Percentiles rank a stretch among this genome's conserved stretches.
Evolutionary conservation across 2,329 filamentous ascomycete species (phyloP).

Genomic region (Curvularia lunata): DNA sequence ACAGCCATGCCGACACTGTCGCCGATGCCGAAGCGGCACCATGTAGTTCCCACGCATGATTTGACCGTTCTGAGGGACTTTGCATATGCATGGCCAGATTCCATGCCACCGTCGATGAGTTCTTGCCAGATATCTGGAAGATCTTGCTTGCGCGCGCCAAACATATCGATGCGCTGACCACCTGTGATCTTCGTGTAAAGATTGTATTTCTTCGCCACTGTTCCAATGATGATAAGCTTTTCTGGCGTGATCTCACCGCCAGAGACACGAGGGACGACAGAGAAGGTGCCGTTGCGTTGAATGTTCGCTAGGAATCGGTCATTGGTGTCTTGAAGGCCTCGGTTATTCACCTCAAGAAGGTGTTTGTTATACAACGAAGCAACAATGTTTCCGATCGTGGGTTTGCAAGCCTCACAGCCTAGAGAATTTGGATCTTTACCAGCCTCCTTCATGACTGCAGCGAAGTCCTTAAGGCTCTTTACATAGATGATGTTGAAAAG

Average conservation of each 20-base stretch:
- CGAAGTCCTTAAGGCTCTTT: conserved; percentile 74
- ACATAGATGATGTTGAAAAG: conserved; percentile 90
- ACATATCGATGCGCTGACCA: conserved; percentile 91
- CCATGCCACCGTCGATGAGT: conserved; percentile 83
- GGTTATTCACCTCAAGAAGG: conserved; percentile 72
- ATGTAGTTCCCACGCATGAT: conserved; percentile 88
- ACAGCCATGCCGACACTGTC: conserved; percentile 93
- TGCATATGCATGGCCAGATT: conserved; percentile 88
- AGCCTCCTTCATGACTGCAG: conserved; percentile 77
- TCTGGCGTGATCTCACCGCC: conserved; percentile 88
- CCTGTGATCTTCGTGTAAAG: conserved; percentile 93
- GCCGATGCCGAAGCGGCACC: conserved; percentile 87
- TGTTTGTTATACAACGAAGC: conserved; percentile 84
- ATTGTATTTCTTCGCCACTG: conserved; percentile 81
- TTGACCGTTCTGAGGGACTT: conserved; percentile 90
- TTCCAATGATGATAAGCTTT: conserved; percentile 81
- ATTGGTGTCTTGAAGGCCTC: conserved; percentile 88
- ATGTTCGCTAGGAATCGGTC: conserved; percentile 89
- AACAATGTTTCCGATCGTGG: conserved; percentile 79
- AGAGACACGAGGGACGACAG: conserved; percentile 81
- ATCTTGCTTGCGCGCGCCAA: conserved; percentile 87
- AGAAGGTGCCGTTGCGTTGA: conserved; percentile 89
- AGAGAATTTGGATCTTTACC: conserved; percentile 74
- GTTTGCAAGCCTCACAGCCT: conserved; percentile 88
- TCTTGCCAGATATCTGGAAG: conserved; percentile 81